These are phyloP conservation scores for Heliamphora pulchella DNA, from an alignment of 179 eudicot species.

Conservation along the genomic window DNA sequence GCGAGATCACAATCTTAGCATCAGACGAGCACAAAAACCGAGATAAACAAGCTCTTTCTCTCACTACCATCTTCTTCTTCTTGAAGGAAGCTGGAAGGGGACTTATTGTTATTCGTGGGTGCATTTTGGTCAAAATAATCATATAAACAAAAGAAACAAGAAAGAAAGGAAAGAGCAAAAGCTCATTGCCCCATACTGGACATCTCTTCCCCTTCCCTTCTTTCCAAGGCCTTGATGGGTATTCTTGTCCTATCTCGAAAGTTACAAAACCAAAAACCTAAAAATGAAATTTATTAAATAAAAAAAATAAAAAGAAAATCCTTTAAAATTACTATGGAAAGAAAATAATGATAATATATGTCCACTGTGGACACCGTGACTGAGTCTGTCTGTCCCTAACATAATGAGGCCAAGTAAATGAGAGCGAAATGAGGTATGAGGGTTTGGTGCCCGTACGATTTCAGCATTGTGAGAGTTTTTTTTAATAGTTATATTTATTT, in stretches of 20 bases:
- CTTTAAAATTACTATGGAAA: too few species aligned
- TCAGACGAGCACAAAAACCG: neutral
- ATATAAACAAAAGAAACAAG: neutral
- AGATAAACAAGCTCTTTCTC: conserved; percentile 12
- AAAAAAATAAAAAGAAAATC: neutral
- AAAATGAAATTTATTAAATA: conserved; percentile 1
- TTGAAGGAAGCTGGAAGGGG: neutral
- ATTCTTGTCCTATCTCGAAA: conserved; percentile 11
- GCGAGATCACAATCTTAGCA: neutral
- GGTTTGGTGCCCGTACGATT: neutral
- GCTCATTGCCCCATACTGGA: neutral
- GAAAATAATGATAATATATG: neutral
- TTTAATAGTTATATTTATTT: too few species aligned
- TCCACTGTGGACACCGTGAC: neutral
- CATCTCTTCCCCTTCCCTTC: neutral
- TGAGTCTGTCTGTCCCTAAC: neutral
- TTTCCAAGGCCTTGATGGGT: conserved; percentile 11
- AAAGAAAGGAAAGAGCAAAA: neutral
- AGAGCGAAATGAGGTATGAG: neutral
- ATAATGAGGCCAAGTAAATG: neutral
- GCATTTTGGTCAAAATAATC: conserved; percentile 12
- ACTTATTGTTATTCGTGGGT: neutral
- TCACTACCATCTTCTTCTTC: neutral
- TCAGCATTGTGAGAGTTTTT: neutral
- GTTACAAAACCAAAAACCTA: neutral